Evolutionary conservation across 306 rosid genomes (phyloP).

Genomic region (Cicer bijugum): DNA sequence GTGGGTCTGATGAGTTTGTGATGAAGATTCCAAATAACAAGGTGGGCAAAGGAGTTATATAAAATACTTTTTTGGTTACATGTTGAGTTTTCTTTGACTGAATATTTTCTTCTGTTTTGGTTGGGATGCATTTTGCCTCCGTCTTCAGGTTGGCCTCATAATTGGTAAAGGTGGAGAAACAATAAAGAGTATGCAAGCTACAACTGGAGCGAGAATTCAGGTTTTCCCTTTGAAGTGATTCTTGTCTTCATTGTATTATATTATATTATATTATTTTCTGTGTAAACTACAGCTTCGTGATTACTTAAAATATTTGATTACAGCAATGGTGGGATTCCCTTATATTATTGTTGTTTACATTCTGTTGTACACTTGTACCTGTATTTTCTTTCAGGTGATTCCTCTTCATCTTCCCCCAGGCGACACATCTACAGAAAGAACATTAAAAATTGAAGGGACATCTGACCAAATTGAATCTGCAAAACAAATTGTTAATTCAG

Average conservation of each 20-base stretch:
- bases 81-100: neutral
- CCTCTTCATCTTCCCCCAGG: conserved; percentile 99
- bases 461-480: conserved; percentile 89
- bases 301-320: neutral
- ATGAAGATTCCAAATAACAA: conserved; percentile 87
- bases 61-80: neutral
- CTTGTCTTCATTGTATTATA: neutral
- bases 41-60: conserved; percentile 49
- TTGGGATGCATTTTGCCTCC: neutral
- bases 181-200: conserved; percentile 89
- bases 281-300: neutral
- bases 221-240: conserved; percentile 47
- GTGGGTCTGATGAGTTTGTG: conserved; percentile 82
- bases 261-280: neutral
- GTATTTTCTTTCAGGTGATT: conserved; percentile 68
- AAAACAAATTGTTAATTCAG: conserved; percentile 79
- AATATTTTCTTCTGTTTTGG: neutral
- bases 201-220: conserved; percentile 93
- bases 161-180: conserved; percentile 99
- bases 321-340: neutral
- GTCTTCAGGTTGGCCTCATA: conserved; percentile 84
- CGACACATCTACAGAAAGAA: conserved; percentile 81
- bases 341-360: neutral
- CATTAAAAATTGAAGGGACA: conserved; percentile 88
- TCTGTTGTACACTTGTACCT: neutral